A percentile compares a stretch with the other conserved stretches of the same genome.
Conservation (phyloP, 139 green algal species). For the Microglena sp. region DNA sequence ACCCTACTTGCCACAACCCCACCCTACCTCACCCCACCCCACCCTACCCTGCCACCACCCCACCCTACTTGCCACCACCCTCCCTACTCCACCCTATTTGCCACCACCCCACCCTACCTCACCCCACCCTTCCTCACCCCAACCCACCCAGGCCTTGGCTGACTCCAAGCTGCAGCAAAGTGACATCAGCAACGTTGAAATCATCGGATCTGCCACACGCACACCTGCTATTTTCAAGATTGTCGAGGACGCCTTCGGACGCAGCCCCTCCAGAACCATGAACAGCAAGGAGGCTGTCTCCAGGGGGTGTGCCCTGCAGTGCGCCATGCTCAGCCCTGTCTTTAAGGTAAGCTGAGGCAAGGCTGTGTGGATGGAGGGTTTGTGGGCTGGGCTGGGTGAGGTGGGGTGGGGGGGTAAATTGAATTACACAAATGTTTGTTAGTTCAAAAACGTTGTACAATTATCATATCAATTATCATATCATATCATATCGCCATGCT, state of each 20-base stretch:
- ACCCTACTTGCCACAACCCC: neutral
- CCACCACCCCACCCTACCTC: neutral
- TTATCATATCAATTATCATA: too few species aligned
- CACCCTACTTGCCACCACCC: neutral
- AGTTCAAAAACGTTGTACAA: too few species aligned
- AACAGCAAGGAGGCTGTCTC: conserved; percentile 92
- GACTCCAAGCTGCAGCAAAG: conserved; percentile 10
- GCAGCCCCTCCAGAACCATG: conserved; percentile 73
- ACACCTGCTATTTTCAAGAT: conserved; percentile 65
- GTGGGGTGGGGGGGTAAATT: neutral
- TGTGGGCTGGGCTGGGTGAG: too few species aligned
- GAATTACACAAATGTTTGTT: neutral
- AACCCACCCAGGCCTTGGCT: neutral
- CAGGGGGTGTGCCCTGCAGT: conserved; percentile 88
- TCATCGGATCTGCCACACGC: conserved; percentile 79
- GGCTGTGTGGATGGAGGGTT: neutral
- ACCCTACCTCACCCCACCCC: too few species aligned
- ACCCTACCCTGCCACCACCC: neutral
- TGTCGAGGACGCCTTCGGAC: conserved; percentile 52
- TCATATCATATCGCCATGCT: conserved; percentile 85
- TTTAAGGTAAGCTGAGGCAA: conserved; percentile 57
- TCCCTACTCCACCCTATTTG: neutral
- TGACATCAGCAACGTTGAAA: conserved; percentile 79
- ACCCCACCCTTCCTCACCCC: neutral
- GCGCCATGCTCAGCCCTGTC: conserved; percentile 94